Percentiles rank a stretch among this genome's conserved stretches.
Evolutionary conservation across 257 asterid species (phyloP).

Genomic region (Nicotiana attenuata): DNA sequence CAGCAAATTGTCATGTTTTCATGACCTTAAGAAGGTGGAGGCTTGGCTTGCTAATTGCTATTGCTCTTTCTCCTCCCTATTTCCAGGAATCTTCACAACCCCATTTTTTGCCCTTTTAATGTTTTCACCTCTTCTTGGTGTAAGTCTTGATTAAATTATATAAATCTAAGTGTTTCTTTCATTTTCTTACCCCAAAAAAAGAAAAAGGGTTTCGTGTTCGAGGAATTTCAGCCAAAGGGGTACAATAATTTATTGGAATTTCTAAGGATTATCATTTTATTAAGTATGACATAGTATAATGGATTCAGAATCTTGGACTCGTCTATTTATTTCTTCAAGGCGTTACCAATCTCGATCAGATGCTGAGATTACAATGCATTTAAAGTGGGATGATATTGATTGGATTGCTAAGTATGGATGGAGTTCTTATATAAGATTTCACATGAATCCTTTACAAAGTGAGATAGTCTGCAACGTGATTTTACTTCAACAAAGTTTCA

Average conservation of each 20-base stretch:
- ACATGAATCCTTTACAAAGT: too few relatives aligned
- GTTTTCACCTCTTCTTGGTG: neutral
- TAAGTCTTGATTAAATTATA: neutral
- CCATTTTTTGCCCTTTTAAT: neutral
- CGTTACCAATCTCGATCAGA: too few relatives aligned
- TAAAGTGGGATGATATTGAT: too few relatives aligned
- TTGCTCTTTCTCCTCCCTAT: conserved; percentile 24
- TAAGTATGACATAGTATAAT: too few relatives aligned
- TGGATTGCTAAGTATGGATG: too few relatives aligned
- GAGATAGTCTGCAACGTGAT: too few relatives aligned
- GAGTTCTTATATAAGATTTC: too few relatives aligned
- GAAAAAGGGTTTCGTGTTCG: neutral
- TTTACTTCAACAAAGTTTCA: too few relatives aligned
- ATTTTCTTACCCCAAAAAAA: neutral
- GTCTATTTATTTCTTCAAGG: too few relatives aligned
- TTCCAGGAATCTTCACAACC: conserved; percentile 36
- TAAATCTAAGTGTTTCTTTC: neutral
- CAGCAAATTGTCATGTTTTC: too few relatives aligned
- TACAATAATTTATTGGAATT: neutral
- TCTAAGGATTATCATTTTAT: neutral
- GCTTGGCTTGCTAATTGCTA: conserved; percentile 6
- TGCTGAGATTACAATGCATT: too few relatives aligned
- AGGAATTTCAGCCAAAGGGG: neutral
- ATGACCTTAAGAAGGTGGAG: conserved; percentile 16
- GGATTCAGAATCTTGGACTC: too few relatives aligned